These are phyloP conservation scores for Tricholoma sp. DNA, from an alignment of 768 basidiomycete genomes.

Conservation along the genomic window DNA sequence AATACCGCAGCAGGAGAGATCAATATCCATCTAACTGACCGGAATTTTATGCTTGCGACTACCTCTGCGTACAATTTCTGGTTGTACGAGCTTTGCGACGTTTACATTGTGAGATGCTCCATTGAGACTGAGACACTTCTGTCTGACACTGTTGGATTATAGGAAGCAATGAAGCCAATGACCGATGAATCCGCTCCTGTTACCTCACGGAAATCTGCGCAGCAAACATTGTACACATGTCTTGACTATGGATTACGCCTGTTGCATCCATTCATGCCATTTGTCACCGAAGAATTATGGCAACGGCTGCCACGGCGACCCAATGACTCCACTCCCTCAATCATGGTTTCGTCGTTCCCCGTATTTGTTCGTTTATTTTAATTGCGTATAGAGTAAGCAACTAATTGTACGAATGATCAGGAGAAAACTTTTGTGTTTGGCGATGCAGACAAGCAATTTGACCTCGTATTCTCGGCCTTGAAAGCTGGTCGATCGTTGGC, in stretches of 20 bases:
- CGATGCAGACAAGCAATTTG: conserved; percentile 80
- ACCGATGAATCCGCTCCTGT: conserved; percentile 71
- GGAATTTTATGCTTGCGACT: conserved; percentile 94
- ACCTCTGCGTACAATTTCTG: conserved; percentile 87
- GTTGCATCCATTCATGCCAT: conserved; percentile 98
- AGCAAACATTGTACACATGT: conserved; percentile 94
- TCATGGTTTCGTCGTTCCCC: conserved; percentile 89
- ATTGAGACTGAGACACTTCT: not conserved
- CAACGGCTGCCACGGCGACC: conserved; percentile 87
- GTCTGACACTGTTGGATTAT: conserved; percentile 7
- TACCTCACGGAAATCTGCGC: conserved; percentile 71
- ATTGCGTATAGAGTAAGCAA: not conserved
- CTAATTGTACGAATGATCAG: conserved; percentile 31
- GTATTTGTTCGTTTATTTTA: conserved; percentile 49
- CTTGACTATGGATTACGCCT: conserved; percentile 86
- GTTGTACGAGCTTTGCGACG: conserved; percentile 98
- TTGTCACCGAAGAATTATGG: conserved; percentile 98
- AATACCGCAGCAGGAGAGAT: conserved; percentile 75
- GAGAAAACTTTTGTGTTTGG: conserved; percentile 55
- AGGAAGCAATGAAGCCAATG: conserved; percentile 99
- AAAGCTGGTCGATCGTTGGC: conserved; percentile 80
- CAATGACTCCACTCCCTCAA: conserved; percentile 76
- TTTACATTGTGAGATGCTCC: conserved; percentile 75
- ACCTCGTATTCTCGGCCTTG: conserved; percentile 75
- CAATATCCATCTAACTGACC: conserved; percentile 66